Evolutionary conservation across 1,139 yeast species (phyloP), one percentile per base, ranked within the genome.

Genomic region (Diutina mesorugosa): DNA sequence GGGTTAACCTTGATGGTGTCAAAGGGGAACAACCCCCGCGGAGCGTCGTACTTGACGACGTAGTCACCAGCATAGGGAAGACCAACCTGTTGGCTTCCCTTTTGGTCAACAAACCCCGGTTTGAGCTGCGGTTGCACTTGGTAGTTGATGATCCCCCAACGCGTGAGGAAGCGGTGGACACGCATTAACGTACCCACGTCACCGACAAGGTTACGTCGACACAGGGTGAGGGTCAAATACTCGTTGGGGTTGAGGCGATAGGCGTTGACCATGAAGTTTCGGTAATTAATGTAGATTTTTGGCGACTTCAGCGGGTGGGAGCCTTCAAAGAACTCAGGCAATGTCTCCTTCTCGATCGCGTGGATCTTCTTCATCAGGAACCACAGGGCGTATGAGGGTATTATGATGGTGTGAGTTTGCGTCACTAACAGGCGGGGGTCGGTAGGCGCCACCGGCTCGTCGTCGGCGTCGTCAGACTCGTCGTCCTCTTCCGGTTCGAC

Each of bases 141-240:
- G 67, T 95, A 95, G 69, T 95, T 95, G 58, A 95, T 90, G 58
- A 95, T 75, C 0, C 99, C 99, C 99, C 99, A 95, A 69, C 87
- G 89, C 66, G 84, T 91, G 61, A 95, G 76, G 66, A 95, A 93
- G 60, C 89, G 81, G 68, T 90, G 97, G 10, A 93, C 83, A 61
- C 99, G 80, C 81, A 93, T 83, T 59, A 95, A 79, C 1, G 97
- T 86, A 21, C 97, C 96, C 10, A 91, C 98, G 73, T 95, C 99
- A 50, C 99, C 99, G 28, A 90, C 95, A 60, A 95, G 78, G 66
- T 91, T 93, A 65, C 99, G 84, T 65, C 99, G 85, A 59, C 95
- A 89, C 0, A 98, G 95, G 0, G 99, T 93, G 57, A 90, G 87
- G 0, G 97, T 90, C 56, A 93, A 77, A 66, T 89, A 91, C 69